Conservation (phyloP, 169 alveolate species). For the Miamiensis avidus region DNA sequence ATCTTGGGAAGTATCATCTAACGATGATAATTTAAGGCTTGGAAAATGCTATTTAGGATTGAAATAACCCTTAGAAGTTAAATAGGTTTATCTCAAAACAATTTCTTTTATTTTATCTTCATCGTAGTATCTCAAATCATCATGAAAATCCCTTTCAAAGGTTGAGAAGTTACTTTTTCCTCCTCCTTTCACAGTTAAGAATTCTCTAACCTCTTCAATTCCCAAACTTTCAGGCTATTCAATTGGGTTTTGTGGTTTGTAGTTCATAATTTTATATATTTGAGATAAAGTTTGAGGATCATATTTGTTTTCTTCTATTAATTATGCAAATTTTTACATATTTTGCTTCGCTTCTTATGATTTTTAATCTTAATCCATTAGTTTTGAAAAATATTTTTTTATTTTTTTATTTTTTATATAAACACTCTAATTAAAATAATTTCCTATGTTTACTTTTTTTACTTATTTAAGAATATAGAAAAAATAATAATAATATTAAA, state of each 20-base stretch:
- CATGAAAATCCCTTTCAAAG: constrained; percentile 46
- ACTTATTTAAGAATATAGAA: too few relatives aligned
- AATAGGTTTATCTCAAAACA: constrained; percentile 36
- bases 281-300: constrained; percentile 43
- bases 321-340: constrained; percentile 17
- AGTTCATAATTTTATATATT: constrained; percentile 45
- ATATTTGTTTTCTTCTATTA: constrained; percentile 34
- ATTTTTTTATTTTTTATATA: too few relatives aligned
- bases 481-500: too few relatives aligned
- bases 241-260: constrained; percentile 37
- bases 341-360: constrained; percentile 25
- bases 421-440: too few relatives aligned
- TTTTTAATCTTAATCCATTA: too few relatives aligned
- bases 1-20: constrained; percentile 17
- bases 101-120: constrained; percentile 50
- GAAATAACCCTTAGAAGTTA: constrained; percentile 43
- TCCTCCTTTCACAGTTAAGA: constrained; percentile 33
- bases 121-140: constrained; percentile 42
- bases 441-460: too few relatives aligned
- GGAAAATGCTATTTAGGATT: constrained; percentile 27
- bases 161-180: neutral
- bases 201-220: constrained; percentile 34
- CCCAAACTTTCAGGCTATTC: constrained; percentile 26
- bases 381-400: too few relatives aligned
- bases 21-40: constrained; percentile 1